Evolutionary conservation across 2,329 filamentous ascomycete species (phyloP).

Genomic region (Cytospora leucostoma): DNA sequence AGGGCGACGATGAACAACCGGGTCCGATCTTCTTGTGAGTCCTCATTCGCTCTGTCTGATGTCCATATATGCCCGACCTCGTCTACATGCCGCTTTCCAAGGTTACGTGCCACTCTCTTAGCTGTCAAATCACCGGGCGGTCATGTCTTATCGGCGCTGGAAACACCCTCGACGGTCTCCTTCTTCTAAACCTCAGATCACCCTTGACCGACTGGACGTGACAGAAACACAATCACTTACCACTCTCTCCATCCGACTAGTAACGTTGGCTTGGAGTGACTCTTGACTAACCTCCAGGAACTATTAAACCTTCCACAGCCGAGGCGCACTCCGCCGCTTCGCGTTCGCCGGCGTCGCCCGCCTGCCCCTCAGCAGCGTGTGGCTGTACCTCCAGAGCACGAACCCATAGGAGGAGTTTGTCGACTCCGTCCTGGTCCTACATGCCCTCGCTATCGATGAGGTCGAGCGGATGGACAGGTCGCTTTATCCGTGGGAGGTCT

Average conservation of each 20-base stretch:
- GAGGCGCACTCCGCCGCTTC: slow-evolving; percentile 35
- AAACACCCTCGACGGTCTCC: no score
- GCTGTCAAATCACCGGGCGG: no score
- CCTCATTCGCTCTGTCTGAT: neutral
- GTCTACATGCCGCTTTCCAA: neutral
- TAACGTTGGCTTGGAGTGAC: slow-evolving; percentile 3
- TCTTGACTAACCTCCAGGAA: slow-evolving; percentile 1
- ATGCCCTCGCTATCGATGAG: slow-evolving; percentile 1
- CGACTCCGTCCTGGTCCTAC: neutral
- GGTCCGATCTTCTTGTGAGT: slow-evolving; percentile 19
- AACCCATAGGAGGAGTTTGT: slow-evolving; percentile 4
- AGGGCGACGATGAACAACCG: neutral
- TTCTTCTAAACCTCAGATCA: slow-evolving; percentile 2
- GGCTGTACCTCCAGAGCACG: slow-evolving; percentile 31
- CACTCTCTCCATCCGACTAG: slow-evolving; percentile 13
- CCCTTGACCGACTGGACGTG: no score
- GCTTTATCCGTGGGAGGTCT: neutral
- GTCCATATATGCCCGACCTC: neutral
- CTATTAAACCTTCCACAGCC: slow-evolving; percentile 28
- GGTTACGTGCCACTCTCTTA: neutral
- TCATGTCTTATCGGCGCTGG: no score
- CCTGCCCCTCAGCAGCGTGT: slow-evolving; percentile 35
- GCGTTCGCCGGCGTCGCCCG: slow-evolving; percentile 35
- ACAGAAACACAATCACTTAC: slow-evolving; percentile 28
- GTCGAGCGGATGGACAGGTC: neutral